phyloP scores from a whole-genome alignment of 1,284 basidiomycete species.

The Tilletia walkeri region DNA sequence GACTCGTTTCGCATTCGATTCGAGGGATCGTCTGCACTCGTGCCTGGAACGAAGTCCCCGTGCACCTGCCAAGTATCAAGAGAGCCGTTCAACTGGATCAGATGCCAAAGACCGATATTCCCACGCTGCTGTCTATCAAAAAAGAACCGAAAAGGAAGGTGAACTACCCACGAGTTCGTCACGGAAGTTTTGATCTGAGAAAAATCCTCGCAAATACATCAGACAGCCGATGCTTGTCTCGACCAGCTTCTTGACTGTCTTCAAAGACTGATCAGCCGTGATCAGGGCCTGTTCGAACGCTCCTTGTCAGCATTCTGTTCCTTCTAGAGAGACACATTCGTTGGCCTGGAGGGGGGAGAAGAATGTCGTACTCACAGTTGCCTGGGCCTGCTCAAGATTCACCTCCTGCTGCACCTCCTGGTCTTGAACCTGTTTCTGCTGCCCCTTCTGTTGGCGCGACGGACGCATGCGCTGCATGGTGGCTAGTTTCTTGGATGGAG shows the following conservation, averaged over 20 bases:
- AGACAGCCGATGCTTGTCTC: conserved; percentile 19
- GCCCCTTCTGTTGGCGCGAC: not conserved
- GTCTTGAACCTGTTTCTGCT: not conserved
- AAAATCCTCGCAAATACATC: conserved; percentile 17
- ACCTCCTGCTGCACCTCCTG: not conserved
- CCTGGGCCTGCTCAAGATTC: not conserved
- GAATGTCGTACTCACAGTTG: not conserved
- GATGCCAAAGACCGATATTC: no score
- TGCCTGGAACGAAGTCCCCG: not conserved
- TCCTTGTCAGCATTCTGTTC: not conserved
- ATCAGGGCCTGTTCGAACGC: not conserved
- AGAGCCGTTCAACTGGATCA: no score
- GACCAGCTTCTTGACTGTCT: conserved; percentile 15
- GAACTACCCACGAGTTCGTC: not conserved
- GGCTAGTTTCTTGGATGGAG: not conserved
- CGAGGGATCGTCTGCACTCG: not conserved
- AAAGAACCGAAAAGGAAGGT: no score
- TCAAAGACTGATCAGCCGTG: conserved; percentile 5
- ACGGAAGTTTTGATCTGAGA: conserved; percentile 17
- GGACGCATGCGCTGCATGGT: conserved; percentile 4
- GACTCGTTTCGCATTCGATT: conserved; percentile 9
- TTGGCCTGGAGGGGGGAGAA: not conserved
- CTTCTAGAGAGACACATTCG: not conserved
- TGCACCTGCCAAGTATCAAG: no score
- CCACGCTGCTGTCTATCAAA: no score